Evolutionary conservation across 2,329 filamentous ascomycete species (phyloP), one percentile per base, ranked within the genome.

Genomic region (Pyrenochaeta sp.): DNA sequence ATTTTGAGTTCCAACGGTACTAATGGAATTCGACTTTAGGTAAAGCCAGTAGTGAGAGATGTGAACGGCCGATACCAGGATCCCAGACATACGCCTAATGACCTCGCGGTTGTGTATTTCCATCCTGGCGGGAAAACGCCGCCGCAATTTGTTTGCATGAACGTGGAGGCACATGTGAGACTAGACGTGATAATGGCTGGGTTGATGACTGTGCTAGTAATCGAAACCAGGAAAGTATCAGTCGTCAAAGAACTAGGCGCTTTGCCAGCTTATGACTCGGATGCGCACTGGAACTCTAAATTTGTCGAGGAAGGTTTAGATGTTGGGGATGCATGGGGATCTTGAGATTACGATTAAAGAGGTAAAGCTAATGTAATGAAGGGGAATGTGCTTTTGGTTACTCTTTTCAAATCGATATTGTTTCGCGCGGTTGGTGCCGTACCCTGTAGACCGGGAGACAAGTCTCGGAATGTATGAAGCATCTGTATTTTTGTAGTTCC

Each of bases 61-160:
- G 44, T 36, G 14, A 37, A 49, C 17, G 49, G 42, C 12, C 27
- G 35, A 35, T 46, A 40, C 32, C 43, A 42, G 30, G 52, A 56
- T 32, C 54, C 54, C 15, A 17, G 54, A 15, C 11, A 17, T 23
- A 37, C 40, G 3, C 23, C 20, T 7, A 33, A 15, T 6, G 45
- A 52, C 17, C 32, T 56, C 10, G 54, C 54, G 4, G 33, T 36
- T 20, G 15, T 56, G 3, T 46, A 52, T 18, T 56, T 56, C 20
- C 52, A 56, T 42, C 30, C 44, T 7, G 49, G 35, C 30, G 49
- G 49, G 20, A 49, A 53, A 21, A 35, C 36, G 27, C 36, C 21
- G 20, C 54, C 54, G 17, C 54, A 52, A 39, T 52, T 56, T 29
- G 44, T 56, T n/a, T 52, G 44, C 29, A n/a, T 15, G 12, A 49